Evolutionary conservation across 768 basidiomycete genomes (phyloP).

Genomic region (Symmetrospora coprosmae): DNA sequence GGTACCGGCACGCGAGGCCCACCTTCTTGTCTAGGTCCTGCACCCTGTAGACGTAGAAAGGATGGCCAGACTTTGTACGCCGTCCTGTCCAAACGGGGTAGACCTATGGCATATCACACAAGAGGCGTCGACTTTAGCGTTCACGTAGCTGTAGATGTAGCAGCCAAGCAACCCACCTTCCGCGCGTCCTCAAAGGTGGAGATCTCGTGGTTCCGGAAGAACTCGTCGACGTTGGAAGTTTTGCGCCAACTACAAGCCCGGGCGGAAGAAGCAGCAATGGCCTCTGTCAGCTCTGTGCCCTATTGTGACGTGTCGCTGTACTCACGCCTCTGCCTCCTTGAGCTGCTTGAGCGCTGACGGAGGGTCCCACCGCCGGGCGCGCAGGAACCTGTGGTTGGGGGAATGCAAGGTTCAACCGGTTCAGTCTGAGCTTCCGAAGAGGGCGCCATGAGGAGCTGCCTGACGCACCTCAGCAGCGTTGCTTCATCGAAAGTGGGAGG

Average conservation of each 20-base stretch:
- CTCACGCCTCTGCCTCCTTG: conserved; percentile 13
- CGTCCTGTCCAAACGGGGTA: conserved; percentile 16
- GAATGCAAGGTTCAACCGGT: too few species aligned
- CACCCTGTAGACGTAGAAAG: conserved; percentile 14
- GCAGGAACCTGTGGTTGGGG: conserved; percentile 1
- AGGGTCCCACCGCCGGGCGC: conserved; percentile 13
- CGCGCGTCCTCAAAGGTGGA: conserved; percentile 8
- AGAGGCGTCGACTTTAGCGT: too few species aligned
- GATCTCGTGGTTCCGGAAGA: conserved; percentile 4
- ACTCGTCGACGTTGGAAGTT: not conserved
- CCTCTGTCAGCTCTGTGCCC: too few species aligned
- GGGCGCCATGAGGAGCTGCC: too few species aligned
- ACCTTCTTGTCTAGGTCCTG: conserved; percentile 15
- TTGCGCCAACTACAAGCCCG: not conserved
- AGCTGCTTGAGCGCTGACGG: conserved; percentile 12
- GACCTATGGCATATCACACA: not conserved
- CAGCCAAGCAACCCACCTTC: conserved; percentile 1
- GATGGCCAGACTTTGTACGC: not conserved
- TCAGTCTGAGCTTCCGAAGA: too few species aligned
- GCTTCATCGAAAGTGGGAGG: conserved; percentile 17
- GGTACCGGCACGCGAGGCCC: too few species aligned
- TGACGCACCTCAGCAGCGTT: not conserved
- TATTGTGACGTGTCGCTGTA: too few species aligned
- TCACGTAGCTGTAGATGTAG: too few species aligned
- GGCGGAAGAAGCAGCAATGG: too few species aligned